phyloP scores from a whole-genome alignment of 2,329 filamentous ascomycete species.

The Rutstroemia sp. region DNA sequence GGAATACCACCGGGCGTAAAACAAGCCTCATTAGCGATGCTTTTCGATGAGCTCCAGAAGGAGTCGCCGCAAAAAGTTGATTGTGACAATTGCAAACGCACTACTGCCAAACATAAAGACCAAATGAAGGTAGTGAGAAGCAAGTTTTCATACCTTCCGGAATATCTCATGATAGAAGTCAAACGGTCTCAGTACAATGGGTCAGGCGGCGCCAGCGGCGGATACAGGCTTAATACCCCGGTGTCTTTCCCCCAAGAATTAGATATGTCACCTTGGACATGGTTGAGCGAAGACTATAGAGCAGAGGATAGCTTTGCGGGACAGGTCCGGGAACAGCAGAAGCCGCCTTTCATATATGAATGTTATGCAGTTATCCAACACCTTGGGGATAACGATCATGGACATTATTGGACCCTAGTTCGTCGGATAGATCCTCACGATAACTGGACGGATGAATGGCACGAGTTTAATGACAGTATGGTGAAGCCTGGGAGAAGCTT shows the following conservation, averaged over 20 bases:
- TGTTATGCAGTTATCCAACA: constrained; percentile 4
- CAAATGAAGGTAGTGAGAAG: background rate
- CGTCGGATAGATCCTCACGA: constrained; percentile 3
- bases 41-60: background rate
- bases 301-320: background rate
- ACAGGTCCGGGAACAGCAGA: background rate
- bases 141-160: background rate
- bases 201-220: too few species aligned
- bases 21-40: background rate
- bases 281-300: background rate
- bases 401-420: constrained; percentile 5
- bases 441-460: constrained; percentile 3
- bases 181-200: background rate
- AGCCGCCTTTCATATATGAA: constrained; percentile 5
- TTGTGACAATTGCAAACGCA: background rate
- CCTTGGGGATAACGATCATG: background rate
- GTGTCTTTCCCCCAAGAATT: background rate
- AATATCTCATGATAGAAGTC: constrained; percentile 1
- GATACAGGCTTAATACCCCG: background rate
- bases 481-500: background rate
- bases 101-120: background rate
- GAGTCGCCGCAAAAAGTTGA: background rate
- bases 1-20: background rate
- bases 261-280: constrained; percentile 6
- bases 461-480: constrained; percentile 3